Evolutionary conservation across 2,329 filamentous ascomycete species (phyloP).

Genomic region (Furcasterigmium furcatum): DNA sequence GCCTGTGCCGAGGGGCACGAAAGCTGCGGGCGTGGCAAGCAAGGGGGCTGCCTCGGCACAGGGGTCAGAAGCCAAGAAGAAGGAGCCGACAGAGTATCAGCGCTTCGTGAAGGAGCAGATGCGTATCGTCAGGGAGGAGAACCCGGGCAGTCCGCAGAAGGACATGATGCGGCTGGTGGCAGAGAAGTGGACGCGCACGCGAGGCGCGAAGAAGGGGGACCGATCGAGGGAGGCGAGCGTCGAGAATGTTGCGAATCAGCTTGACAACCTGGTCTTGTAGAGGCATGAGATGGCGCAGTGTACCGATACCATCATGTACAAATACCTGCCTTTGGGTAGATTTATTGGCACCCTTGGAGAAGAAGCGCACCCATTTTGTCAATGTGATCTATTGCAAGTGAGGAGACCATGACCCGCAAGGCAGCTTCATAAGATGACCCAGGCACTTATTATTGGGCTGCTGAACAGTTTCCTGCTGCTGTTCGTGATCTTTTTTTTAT

Average conservation of each 20-base stretch:
- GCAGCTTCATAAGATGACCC: too few species aligned
- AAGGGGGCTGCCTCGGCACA: conserved; percentile 8
- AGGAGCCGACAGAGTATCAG: conserved; percentile 38
- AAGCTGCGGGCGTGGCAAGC: neutral
- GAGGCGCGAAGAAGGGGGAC: conserved; percentile 28
- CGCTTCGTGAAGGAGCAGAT: conserved; percentile 66
- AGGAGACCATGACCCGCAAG: too few species aligned
- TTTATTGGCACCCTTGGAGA: too few species aligned
- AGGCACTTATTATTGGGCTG: too few species aligned
- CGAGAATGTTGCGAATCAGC: neutral
- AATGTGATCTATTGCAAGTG: too few species aligned
- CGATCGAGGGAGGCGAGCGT: conserved; percentile 1
- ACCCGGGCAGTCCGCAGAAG: conserved; percentile 57
- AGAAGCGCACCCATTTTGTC: too few species aligned
- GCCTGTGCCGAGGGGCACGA: conserved; percentile 60
- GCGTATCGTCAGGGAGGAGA: conserved; percentile 51
- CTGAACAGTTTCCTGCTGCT: too few species aligned
- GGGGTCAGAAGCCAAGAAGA: conserved; percentile 18
- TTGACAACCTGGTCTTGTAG: conserved; percentile 5
- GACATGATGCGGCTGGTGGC: conserved; percentile 68
- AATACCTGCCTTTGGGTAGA: too few species aligned
- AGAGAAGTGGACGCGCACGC: conserved; percentile 54
- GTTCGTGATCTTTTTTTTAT: too few species aligned
- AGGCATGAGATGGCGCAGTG: too few species aligned
- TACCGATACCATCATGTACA: too few species aligned